phyloP scores from a whole-genome alignment of 306 rosid genomes.

The Datisca glomerata region DNA sequence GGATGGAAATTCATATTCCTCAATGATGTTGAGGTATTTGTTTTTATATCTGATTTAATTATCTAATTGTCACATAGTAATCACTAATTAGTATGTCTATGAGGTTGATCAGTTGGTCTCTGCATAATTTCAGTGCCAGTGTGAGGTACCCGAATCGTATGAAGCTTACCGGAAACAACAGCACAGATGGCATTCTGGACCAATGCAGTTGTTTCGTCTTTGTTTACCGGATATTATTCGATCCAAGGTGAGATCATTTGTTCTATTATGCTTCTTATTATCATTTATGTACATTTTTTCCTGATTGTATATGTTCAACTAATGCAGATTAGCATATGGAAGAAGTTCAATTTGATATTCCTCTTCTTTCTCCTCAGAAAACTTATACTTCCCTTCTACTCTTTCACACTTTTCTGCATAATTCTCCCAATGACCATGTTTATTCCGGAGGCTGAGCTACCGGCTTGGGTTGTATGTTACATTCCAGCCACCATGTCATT shows the following conservation, averaged over 20 bases:
- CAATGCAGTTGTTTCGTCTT: conserved; percentile 61
- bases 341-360: conserved; percentile 54
- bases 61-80: no score
- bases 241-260: conserved; percentile 32
- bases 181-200: conserved; percentile 73
- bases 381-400: conserved; percentile 70
- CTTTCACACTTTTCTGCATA: conserved; percentile 73
- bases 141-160: conserved; percentile 71
- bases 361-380: conserved; percentile 66
- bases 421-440: conserved; percentile 77
- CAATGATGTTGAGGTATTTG: conserved; percentile 77
- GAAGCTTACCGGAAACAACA: conserved; percentile 70
- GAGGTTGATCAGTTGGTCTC: not conserved
- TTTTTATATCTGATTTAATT: no score
- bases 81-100: no score
- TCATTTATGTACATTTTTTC: not conserved
- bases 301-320: conserved; percentile 10
- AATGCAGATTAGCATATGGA: conserved; percentile 47
- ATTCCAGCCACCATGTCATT: conserved; percentile 66
- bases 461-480: conserved; percentile 67
- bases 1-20: conserved; percentile 75
- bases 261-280: not conserved
- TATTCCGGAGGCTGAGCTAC: conserved; percentile 72
- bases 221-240: conserved; percentile 49
- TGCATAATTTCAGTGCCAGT: conserved; percentile 57